Evolutionary conservation across 257 asterid genomes (phyloP).

Genomic region (Solanum chiquidenum): DNA sequence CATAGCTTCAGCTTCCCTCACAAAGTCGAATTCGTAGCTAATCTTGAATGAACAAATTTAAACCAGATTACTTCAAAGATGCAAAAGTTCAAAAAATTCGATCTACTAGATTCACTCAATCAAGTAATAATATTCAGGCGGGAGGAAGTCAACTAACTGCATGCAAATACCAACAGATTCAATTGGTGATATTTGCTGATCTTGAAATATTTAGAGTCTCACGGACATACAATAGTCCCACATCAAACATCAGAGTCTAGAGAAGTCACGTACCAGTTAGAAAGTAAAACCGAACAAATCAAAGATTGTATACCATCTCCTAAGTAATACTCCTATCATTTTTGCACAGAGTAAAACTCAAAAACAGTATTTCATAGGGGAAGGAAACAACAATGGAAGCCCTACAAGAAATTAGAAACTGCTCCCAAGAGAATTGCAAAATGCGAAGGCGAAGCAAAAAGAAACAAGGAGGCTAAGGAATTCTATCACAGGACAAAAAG

Average conservation of each 20-base stretch:
- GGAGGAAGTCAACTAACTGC: neutral
- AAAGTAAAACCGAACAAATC: neutral
- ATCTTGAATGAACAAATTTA: constrained; percentile 40
- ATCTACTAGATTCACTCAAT: neutral
- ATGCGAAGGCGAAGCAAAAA: neutral
- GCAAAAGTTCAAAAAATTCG: neutral
- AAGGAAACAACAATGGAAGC: neutral
- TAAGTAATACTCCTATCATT: neutral
- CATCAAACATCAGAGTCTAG: neutral
- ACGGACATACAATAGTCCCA: neutral
- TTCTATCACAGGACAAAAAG: neutral
- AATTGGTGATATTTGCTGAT: neutral
- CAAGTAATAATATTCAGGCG: neutral
- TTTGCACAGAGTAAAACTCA: neutral
- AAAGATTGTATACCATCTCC: neutral
- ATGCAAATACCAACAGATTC: neutral
- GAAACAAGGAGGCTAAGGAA: neutral
- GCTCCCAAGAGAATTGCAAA: neutral
- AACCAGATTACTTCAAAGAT: neutral
- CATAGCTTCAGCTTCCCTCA: constrained; percentile 96
- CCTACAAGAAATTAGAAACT: neutral
- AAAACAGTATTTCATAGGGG: neutral
- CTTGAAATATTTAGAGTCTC: neutral
- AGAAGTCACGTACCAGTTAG: neutral
- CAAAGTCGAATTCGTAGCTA: constrained; percentile 84